Conservation (phyloP, 2,329 filamentous ascomycete genomes). For the Penicillium sclerotigenum region DNA sequence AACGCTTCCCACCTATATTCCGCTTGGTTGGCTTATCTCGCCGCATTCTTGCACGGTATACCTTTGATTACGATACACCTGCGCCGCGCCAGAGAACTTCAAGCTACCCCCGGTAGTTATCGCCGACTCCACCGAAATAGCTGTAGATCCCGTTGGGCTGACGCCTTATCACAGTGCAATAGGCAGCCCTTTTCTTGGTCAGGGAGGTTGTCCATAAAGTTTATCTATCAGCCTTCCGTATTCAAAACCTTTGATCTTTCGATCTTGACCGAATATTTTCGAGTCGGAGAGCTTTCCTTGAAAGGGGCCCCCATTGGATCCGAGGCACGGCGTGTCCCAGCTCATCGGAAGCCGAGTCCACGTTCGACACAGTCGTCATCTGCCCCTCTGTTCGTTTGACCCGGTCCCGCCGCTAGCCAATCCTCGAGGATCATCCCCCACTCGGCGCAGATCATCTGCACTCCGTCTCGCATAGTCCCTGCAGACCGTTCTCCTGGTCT, state of each 20-base stretch:
- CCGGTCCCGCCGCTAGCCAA: constrained; percentile 22
- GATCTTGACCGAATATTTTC: neutral
- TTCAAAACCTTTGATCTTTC: neutral
- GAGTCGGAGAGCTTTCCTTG: constrained; percentile 3
- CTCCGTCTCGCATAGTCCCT: constrained; percentile 46
- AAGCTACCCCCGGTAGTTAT: neutral
- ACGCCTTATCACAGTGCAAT: constrained; percentile 1
- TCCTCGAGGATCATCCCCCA: constrained; percentile 24
- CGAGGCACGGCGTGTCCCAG: constrained; percentile 9
- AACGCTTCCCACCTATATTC: constrained; percentile 15
- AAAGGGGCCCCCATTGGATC: neutral
- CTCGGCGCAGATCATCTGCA: constrained; percentile 52
- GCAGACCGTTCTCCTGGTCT: constrained; percentile 33
- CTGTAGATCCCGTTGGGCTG: constrained; percentile 8
- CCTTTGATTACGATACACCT: constrained; percentile 10
- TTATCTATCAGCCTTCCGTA: constrained; percentile 9
- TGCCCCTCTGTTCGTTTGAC: constrained; percentile 28
- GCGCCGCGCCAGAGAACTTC: constrained; percentile 10
- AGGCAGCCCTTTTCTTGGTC: constrained; percentile 5
- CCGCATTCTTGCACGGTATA: constrained; percentile 14
- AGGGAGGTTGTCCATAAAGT: constrained; percentile 11
- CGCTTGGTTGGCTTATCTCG: constrained; percentile 12
- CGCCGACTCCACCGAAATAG: neutral
- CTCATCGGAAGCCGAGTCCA: constrained; percentile 13
- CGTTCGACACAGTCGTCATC: constrained; percentile 32